Conservation (phyloP, 1,139 yeast genomes). For the Pichia sp. region DNA sequence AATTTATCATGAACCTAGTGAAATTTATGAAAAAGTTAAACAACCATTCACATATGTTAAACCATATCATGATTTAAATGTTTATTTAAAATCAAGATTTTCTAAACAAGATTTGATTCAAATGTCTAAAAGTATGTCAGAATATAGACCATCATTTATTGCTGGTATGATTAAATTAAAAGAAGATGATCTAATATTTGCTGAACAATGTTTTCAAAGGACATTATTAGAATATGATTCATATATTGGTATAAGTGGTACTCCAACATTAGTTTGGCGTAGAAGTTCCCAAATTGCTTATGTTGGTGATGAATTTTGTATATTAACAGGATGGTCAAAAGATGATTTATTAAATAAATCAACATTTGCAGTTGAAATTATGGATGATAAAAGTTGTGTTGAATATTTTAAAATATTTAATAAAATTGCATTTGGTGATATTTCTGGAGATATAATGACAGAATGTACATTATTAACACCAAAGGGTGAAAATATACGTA, state of each 20-base stretch:
- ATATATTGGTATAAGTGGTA: constrained; percentile 77
- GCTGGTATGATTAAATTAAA: constrained; percentile 86
- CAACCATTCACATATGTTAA: constrained; percentile 84
- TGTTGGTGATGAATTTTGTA: constrained; percentile 86
- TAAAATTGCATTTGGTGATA: constrained; percentile 86
- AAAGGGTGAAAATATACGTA: constrained; percentile 43
- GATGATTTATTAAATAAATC: constrained; percentile 57
- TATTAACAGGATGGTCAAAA: constrained; percentile 83
- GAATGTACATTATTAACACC: constrained; percentile 67
- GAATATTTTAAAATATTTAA: constrained; percentile 84
- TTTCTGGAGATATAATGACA: constrained; percentile 84
- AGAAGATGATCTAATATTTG: constrained; percentile 85
- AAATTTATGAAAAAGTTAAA: constrained; percentile 67
- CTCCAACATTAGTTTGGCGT: constrained; percentile 94
- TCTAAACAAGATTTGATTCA: constrained; percentile 56
- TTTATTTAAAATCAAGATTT: constrained; percentile 68
- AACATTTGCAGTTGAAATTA: constrained; percentile 78
- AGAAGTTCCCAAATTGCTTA: constrained; percentile 93
- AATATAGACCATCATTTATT: constrained; percentile 84
- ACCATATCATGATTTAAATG: constrained; percentile 78
- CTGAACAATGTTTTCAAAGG: constrained; percentile 94
- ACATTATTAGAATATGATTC: constrained; percentile 84
- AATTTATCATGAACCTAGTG: constrained; percentile 63
- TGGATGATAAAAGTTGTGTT: constrained; percentile 82
- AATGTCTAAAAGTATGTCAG: constrained; percentile 86